Percentiles rank a stretch among this genome's conserved stretches.
Evolutionary conservation across 805 yeast species (phyloP).

Genomic region (Schwanniomyces sp.): DNA sequence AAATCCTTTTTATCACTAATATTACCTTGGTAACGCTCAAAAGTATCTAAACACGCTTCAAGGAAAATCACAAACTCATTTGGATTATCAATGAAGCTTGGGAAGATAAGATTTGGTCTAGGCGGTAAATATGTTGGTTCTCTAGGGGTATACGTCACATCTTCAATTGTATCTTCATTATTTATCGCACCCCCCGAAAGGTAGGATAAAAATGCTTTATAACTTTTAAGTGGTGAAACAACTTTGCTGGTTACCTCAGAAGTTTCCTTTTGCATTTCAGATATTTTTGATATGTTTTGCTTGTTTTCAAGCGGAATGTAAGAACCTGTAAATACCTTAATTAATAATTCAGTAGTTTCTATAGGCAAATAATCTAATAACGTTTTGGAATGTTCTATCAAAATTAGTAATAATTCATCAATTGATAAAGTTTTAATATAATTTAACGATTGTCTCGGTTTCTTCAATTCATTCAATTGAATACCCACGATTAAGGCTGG

Average conservation of each 20-base stretch:
- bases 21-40: conserved; percentile 73
- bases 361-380: conserved; percentile 70
- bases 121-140: conserved; percentile 88
- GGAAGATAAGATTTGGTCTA: conserved; percentile 79
- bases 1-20: conserved; percentile 69
- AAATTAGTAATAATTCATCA: conserved; percentile 73
- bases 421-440: conserved; percentile 69
- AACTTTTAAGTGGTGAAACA: conserved; percentile 28
- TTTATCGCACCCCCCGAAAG: conserved; percentile 18
- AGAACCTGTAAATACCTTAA: conserved; percentile 86
- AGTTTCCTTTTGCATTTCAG: conserved; percentile 8
- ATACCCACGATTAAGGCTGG: conserved; percentile 77
- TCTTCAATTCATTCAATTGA: conserved; percentile 62
- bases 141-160: conserved; percentile 6
- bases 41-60: conserved; percentile 85
- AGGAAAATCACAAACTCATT: conserved; percentile 87
- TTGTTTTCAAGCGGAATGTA: conserved; percentile 47
- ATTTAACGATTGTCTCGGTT: conserved; percentile 57
- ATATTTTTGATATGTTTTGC: conserved; percentile 2
- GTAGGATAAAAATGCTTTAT: conserved; percentile 30
- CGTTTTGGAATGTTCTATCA: conserved; percentile 63
- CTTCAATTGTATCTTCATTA: conserved; percentile 10
- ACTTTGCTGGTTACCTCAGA: conserved; percentile 10
- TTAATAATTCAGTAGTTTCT: conserved; percentile 77
- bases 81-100: conserved; percentile 83